Conservation (phyloP, 345 rosid species). For the Bruguiera gymnorhiza region DNA sequence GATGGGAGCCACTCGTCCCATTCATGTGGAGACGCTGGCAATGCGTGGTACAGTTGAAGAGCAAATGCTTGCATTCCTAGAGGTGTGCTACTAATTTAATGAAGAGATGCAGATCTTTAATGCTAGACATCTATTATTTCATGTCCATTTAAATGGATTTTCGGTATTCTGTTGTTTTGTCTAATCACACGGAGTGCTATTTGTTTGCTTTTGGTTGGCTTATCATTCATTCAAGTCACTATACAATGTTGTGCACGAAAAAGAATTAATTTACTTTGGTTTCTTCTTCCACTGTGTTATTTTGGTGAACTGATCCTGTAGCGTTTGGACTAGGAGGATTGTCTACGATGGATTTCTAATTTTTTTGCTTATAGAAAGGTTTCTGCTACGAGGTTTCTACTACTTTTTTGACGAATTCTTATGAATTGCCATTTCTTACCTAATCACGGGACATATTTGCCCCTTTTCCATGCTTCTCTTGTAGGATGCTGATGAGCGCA, state of each 20-base stretch:
- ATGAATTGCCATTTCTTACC: not conserved
- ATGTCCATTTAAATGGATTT: not conserved
- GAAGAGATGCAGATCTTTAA: not conserved
- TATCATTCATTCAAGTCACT: not conserved
- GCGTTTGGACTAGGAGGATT: no score
- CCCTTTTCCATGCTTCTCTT: constrained; percentile 1
- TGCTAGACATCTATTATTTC: not conserved
- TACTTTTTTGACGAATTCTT: not conserved
- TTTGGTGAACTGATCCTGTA: no score
- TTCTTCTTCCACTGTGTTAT: not conserved
- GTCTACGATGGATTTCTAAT: no score
- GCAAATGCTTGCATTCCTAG: constrained; percentile 81
- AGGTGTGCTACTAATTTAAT: constrained; percentile 37
- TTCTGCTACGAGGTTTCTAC: no score
- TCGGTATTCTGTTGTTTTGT: not conserved
- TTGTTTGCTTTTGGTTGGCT: not conserved
- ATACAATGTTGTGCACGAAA: not conserved
- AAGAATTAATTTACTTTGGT: not conserved
- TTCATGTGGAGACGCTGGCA: constrained; percentile 80
- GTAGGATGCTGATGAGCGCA: constrained; percentile 66
- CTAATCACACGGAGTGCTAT: not conserved
- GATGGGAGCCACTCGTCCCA: constrained; percentile 89
- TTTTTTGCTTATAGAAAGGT: no score
- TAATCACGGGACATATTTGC: not conserved
- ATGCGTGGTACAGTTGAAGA: constrained; percentile 91